Evolutionary conservation across 2,329 filamentous ascomycete genomes (phyloP), one percentile per base, ranked within the genome.

Genomic region (Magnaporthiopsis incrustans): DNA sequence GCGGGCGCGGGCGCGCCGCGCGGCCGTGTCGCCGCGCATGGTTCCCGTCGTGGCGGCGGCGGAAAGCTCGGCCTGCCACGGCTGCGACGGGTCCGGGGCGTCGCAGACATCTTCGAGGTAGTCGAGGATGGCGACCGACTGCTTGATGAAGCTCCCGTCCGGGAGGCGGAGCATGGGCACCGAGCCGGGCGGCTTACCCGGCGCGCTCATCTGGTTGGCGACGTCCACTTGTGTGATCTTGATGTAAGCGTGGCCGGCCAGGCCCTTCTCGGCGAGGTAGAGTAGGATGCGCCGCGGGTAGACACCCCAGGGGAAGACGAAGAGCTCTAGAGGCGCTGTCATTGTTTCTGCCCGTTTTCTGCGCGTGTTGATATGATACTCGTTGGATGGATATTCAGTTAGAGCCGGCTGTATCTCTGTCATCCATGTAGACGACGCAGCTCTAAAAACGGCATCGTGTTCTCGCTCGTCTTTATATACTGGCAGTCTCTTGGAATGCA

Each of bases 61-160:
- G 44, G 44, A 22, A 5, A 53, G 44, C 18, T 53, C 44, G 44
- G 44, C 44, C 44, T 53, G 44, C 44, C 44, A 53, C 44, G 44
- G 44, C 44, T 53, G 44, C 18, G 44, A 53, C 18, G 22, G 44
- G 44, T 53, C 44, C 4, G 44, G 44, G 14, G 58, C 14, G 15
- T n/a, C 30, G 32, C 58, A 60, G 10, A 60, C 27, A 18, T 60
- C 58, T 18, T 60, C 58, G 58, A 60, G 30, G 58, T 60, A 60
- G 30, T 60, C 25, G 10, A 60, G 58, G 58, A 60, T 60, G 30
- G 58, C 58, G 30, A 60, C 35, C 30, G 58, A 60, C 32, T 60
- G 58, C 22, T 35, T 53, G 44, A 53, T n/a, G 22, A n/a, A 53
- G 44, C 3, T 53, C 44, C 44, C 44, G 44, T 53, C 44, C 22